Conservation (phyloP, 176 grass and related monocot species). For the Ensete ventricosum region DNA sequence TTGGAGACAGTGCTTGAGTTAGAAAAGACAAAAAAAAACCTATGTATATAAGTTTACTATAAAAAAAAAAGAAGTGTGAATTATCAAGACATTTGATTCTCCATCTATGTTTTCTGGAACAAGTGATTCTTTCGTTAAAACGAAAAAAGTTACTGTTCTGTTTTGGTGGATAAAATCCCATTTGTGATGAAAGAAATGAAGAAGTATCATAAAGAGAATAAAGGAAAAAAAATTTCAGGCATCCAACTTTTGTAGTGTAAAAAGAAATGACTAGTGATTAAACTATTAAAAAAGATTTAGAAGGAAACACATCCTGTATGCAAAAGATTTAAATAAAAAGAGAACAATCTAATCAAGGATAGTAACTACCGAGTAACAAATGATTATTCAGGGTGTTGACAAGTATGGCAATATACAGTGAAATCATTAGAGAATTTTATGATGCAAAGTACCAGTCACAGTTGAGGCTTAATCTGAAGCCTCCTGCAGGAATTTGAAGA, state of each 20-base stretch:
- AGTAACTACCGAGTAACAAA: no score
- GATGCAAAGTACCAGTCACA: conserved; percentile 29
- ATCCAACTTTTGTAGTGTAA: neutral
- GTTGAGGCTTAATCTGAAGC: conserved; percentile 39
- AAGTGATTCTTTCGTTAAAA: neutral
- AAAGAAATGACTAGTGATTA: neutral
- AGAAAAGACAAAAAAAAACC: neutral
- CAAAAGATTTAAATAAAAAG: neutral
- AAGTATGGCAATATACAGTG: no score
- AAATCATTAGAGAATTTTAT: no score
- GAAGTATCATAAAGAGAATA: neutral
- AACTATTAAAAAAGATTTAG: neutral
- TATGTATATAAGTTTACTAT: neutral
- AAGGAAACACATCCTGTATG: neutral
- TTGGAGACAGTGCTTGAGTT: neutral
- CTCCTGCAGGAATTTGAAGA: conserved; percentile 33
- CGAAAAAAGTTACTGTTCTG: neutral
- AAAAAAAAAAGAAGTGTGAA: neutral
- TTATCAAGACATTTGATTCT: no score
- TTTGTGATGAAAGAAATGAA: neutral
- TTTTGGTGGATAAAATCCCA: neutral
- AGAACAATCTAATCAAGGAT: no score
- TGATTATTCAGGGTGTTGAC: no score
- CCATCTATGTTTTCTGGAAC: no score
- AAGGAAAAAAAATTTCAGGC: neutral